These are phyloP conservation scores for Micractinium conductrix DNA, from an alignment of 139 green algal genomes.

Conservation along the genomic window DNA sequence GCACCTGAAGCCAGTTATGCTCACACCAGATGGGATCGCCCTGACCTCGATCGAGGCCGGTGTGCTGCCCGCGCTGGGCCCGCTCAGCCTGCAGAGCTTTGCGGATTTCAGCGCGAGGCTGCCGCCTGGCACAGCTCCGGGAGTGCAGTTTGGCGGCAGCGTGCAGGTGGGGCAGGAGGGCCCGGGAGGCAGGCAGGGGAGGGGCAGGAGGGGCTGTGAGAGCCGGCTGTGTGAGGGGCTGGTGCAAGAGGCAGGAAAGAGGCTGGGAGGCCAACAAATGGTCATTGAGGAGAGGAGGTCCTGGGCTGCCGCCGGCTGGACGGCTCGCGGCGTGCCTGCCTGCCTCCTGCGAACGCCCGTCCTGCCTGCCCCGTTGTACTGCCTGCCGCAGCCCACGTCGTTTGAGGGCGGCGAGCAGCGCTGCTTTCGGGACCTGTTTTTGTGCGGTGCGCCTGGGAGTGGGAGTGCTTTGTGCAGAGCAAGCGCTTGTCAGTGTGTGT, in stretches of 20 bases:
- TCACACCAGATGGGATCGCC: conserved; percentile 9
- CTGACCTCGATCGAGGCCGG: not conserved
- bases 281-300: too few relatives aligned
- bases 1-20: not conserved
- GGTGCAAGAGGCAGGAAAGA: too few relatives aligned
- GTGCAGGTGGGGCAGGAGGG: not conserved
- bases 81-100: conserved; percentile 54
- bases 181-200: not conserved
- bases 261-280: too few relatives aligned
- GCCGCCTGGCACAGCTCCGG: not conserved
- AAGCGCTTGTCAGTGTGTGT: too few relatives aligned
- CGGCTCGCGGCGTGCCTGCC: too few relatives aligned
- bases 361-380: not conserved
- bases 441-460: not conserved
- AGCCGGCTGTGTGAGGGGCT: not conserved
- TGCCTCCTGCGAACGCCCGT: too few relatives aligned
- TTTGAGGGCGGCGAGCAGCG: conserved; percentile 25
- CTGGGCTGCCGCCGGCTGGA: too few relatives aligned
- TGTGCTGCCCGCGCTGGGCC: conserved; percentile 36
- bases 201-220: not conserved
- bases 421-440: conserved; percentile 10
- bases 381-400: not conserved
- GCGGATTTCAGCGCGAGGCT: conserved; percentile 41
- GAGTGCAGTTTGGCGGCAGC: not conserved
- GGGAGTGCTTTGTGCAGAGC: too few relatives aligned